These are phyloP conservation scores for Trifolium subterraneum DNA, from an alignment of 306 rosid genomes.

Conservation along the genomic window DNA sequence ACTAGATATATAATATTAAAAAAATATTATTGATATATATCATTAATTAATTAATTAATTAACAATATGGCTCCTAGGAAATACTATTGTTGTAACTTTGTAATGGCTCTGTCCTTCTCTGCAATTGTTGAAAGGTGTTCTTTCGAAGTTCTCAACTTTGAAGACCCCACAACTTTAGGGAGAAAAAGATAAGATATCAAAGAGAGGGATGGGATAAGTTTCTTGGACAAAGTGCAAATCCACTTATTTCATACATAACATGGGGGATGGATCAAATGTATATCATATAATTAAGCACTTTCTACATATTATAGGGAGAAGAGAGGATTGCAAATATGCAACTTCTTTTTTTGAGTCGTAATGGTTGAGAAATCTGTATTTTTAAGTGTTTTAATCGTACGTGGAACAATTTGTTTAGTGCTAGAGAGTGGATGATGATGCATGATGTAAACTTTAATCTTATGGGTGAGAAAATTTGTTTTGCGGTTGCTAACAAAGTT, in stretches of 20 bases:
- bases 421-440: slow-evolving; percentile 32
- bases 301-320: slow-evolving; percentile 23
- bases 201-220: slow-evolving; percentile 67
- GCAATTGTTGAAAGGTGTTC: slow-evolving; percentile 38
- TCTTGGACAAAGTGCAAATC: slow-evolving; percentile 72
- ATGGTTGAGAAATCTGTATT: slow-evolving; percentile 36
- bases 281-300: slow-evolving; percentile 27
- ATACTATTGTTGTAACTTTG: slow-evolving; percentile 5
- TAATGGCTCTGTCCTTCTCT: slow-evolving; percentile 29
- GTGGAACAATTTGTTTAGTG: slow-evolving; percentile 12
- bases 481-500: too few relatives aligned
- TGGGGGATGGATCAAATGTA: slow-evolving; percentile 47
- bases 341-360: slow-evolving; percentile 20
- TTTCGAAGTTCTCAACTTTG: slow-evolving; percentile 54
- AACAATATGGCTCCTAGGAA: slow-evolving; percentile 31
- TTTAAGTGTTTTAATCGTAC: slow-evolving; percentile 16
- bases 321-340: neutral
- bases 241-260: slow-evolving; percentile 47
- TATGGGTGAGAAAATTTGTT: too few relatives aligned
- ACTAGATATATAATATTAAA: neutral
- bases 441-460: neutral
- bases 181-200: slow-evolving; percentile 68
- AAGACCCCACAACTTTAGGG: slow-evolving; percentile 71
- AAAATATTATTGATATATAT: neutral
- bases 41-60: neutral